phyloP scores from a whole-genome alignment of 1,139 yeast genomes.

The Suhomyces guaymorum region DNA sequence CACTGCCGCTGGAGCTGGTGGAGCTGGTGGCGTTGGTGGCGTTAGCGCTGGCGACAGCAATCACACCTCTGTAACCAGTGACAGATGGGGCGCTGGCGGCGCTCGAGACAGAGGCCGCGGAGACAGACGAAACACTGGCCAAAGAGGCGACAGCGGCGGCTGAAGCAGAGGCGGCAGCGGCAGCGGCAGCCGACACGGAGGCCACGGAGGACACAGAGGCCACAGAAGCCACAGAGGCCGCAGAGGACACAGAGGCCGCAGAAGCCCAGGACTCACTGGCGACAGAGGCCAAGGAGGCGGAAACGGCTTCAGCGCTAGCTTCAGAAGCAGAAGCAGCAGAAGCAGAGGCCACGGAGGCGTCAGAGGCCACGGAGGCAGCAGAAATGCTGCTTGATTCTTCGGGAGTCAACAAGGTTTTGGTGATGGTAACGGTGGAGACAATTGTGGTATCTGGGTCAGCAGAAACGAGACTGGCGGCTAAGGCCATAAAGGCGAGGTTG shows the following conservation, averaged over 20 bases:
- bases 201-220: slow-evolving; percentile 20
- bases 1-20: slow-evolving; percentile 19
- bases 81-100: slow-evolving; percentile 24
- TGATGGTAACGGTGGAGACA: slow-evolving; percentile 41
- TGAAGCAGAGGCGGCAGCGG: slow-evolving; percentile 18
- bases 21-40: slow-evolving; percentile 23
- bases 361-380: slow-evolving; percentile 20
- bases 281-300: slow-evolving; percentile 14
- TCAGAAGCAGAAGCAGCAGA: slow-evolving; percentile 18
- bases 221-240: slow-evolving; percentile 17
- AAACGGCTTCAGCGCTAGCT: slow-evolving; percentile 16
- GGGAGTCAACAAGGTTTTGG: slow-evolving; percentile 46
- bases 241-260: slow-evolving; percentile 18
- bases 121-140: slow-evolving; percentile 15
- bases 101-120: slow-evolving; percentile 20
- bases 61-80: slow-evolving; percentile 44
- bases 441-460: slow-evolving; percentile 45
- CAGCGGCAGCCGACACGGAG: slow-evolving; percentile 18
- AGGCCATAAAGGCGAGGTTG: slow-evolving; percentile 27
- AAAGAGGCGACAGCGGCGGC: slow-evolving; percentile 13
- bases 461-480: slow-evolving; percentile 26
- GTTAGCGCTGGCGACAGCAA: slow-evolving; percentile 47
- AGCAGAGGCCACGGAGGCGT: slow-evolving; percentile 20
- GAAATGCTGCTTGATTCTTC: slow-evolving; percentile 35
- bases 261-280: too few species aligned